Evolutionary conservation across 2,329 filamentous ascomycete genomes (phyloP), one percentile per base, ranked within the genome.

Genomic region (Fonsecaea nubica): DNA sequence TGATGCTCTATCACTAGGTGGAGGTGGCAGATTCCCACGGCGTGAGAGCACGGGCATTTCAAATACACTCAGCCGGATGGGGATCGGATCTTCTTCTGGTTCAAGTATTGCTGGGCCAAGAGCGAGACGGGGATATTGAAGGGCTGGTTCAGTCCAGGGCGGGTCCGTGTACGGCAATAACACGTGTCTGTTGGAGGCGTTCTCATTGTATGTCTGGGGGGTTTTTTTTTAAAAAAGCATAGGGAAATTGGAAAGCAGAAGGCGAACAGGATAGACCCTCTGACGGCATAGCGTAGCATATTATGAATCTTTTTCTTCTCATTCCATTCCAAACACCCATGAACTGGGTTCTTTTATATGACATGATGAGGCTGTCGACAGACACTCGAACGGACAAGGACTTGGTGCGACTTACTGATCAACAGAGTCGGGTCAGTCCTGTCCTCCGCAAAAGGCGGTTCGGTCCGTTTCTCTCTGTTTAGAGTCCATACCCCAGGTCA

Each of bases 1-100:
- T 21, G 69, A 69, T 15, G 62, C 50, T n/a, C 50, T 68, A 18
- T 53, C 58, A 21, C 52, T 66, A 32, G 50, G 52, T 15, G 55
- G 63, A 35, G 59, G 54, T 33, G 33, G 48, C 15, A 36, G 58
- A 12, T 9, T 60, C 7, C 40, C 45, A 32, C 33, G 45, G 33
- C 8, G 53, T 13, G 10, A 32, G 21, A 53, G 35, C 12, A 61
- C 45, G 9, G 33, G 48, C 15, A 15, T 53, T 9, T 30, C 58
- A 12, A 40, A 32, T 35, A 52, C 32, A 2, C 38, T 61, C 33
- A 33, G n/a, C 3, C 58, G 48, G n/a, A 38, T 38, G 50, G 18
- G 13, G 2, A n/a, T 35, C 18, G 21, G 36, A n/a, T 42, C 35
- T 58, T 42, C 55, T n/a, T 42, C 55, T 58, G 21, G 35, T 6